phyloP scores from a whole-genome alignment of 805 yeast species.

The Kregervanrija fluxuum region DNA sequence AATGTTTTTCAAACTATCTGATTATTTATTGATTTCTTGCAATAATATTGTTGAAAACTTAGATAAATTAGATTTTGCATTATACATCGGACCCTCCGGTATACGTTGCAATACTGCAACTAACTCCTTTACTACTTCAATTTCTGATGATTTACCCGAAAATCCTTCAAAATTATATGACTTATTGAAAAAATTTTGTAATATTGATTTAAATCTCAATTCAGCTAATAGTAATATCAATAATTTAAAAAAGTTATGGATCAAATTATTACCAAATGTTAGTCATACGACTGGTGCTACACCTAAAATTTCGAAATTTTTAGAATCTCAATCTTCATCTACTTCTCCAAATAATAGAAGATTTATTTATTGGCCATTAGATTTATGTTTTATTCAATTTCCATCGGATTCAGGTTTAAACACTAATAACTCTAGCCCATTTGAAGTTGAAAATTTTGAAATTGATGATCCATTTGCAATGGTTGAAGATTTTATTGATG shows the following conservation, averaged over 20 bases:
- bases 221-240: neutral
- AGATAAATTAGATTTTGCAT: slow-evolving; percentile 23
- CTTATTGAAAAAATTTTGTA: slow-evolving; percentile 31
- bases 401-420: slow-evolving; percentile 20
- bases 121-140: slow-evolving; percentile 25
- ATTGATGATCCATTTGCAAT: slow-evolving; percentile 21
- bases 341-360: slow-evolving; percentile 33
- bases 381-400: slow-evolving; percentile 54
- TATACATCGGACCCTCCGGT: slow-evolving; percentile 51
- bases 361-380: slow-evolving; percentile 67
- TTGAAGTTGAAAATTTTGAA: slow-evolving; percentile 4
- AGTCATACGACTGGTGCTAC: slow-evolving; percentile 64
- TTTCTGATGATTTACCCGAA: slow-evolving; percentile 33
- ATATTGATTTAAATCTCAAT: slow-evolving; percentile 11
- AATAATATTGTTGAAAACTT: slow-evolving; percentile 2
- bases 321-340: slow-evolving; percentile 21
- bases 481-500: slow-evolving; percentile 22
- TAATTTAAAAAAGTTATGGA: slow-evolving; percentile 39
- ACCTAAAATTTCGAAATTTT: slow-evolving; percentile 50
- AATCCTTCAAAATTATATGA: slow-evolving; percentile 31
- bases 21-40: slow-evolving; percentile 6
- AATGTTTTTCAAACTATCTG: slow-evolving; percentile 17
- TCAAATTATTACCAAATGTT: slow-evolving; percentile 60
- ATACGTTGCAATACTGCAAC: slow-evolving; percentile 34
- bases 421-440: neutral